Evolutionary conservation across 2,329 filamentous ascomycete genomes (phyloP).

Genomic region (Colletotrichum tamarilloi): DNA sequence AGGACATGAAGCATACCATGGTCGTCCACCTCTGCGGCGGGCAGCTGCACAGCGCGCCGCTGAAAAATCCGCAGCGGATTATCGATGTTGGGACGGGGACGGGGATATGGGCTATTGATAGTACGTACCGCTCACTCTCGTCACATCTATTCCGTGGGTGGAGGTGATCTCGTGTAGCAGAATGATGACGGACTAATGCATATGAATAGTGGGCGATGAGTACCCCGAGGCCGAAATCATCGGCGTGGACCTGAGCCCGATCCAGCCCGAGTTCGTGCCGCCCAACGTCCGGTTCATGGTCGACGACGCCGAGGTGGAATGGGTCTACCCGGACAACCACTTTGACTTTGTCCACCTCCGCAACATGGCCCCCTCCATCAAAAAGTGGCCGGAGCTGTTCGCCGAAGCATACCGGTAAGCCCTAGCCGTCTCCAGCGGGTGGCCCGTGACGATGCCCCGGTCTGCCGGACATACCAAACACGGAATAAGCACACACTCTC

Average conservation of each 20-base stretch:
- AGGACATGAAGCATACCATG: constrained; percentile 51
- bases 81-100: constrained; percentile 59
- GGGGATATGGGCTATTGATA: constrained; percentile 73
- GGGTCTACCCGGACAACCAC: constrained; percentile 53
- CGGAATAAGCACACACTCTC: too few species aligned
- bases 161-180: neutral
- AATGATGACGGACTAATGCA: neutral
- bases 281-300: constrained; percentile 80
- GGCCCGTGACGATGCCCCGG: too few species aligned
- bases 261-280: constrained; percentile 73
- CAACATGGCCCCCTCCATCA: constrained; percentile 54
- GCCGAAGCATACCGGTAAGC: constrained; percentile 65
- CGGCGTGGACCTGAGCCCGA: constrained; percentile 75
- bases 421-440: too few species aligned
- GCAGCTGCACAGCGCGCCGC: constrained; percentile 54
- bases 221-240: constrained; percentile 69
- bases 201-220: constrained; percentile 63
- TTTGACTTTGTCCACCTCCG: constrained; percentile 73
- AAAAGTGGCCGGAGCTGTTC: constrained; percentile 63
- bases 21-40: constrained; percentile 50
- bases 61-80: constrained; percentile 50
- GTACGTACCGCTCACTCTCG: constrained; percentile 36
- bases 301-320: constrained; percentile 65
- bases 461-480: neutral
- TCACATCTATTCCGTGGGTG: neutral